These are phyloP conservation scores for Hanseniaspora nectarophila DNA, from an alignment of 805 yeast species.

Conservation along the genomic window DNA sequence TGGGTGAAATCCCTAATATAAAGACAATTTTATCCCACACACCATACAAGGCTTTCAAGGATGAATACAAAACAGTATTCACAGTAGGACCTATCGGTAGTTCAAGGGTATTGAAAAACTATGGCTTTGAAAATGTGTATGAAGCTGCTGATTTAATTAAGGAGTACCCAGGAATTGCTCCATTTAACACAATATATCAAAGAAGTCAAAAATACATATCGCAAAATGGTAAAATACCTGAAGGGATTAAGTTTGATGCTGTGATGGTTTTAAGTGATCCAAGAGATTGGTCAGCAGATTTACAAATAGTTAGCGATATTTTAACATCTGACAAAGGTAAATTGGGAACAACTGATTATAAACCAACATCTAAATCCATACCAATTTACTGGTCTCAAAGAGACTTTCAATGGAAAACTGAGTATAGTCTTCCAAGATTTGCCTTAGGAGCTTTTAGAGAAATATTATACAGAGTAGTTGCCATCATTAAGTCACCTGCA, in stretches of 20 bases:
- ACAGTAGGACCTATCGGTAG: conserved; percentile 69
- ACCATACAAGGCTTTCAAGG: conserved; percentile 55
- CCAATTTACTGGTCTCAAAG: conserved; percentile 73
- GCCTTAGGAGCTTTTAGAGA: conserved; percentile 85
- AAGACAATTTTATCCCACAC: conserved; percentile 84
- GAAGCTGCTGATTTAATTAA: conserved; percentile 61
- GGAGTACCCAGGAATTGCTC: conserved; percentile 49
- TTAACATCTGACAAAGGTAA: conserved; percentile 51
- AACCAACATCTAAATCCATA: conserved; percentile 41
- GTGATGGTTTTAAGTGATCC: conserved; percentile 80
- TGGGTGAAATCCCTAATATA: conserved; percentile 35
- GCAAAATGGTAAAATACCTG: conserved; percentile 28
- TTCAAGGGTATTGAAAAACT: conserved; percentile 62
- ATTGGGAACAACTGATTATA: conserved; percentile 41
- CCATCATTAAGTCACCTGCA: conserved; percentile 17
- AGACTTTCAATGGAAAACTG: conserved; percentile 82
- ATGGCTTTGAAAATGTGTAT: conserved; percentile 69
- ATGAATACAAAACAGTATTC: conserved; percentile 48
- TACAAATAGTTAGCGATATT: conserved; percentile 64
- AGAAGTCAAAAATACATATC: background rate
- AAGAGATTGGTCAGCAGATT: conserved; percentile 74
- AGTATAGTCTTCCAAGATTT: conserved; percentile 61
- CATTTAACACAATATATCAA: conserved; percentile 30
- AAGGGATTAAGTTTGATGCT: conserved; percentile 51
- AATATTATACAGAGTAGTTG: conserved; percentile 47